Evolutionary conservation across 108 stramenopile genomes (phyloP), one percentile per base, ranked within the genome.

Genomic region (Epithemia pelagica): DNA sequence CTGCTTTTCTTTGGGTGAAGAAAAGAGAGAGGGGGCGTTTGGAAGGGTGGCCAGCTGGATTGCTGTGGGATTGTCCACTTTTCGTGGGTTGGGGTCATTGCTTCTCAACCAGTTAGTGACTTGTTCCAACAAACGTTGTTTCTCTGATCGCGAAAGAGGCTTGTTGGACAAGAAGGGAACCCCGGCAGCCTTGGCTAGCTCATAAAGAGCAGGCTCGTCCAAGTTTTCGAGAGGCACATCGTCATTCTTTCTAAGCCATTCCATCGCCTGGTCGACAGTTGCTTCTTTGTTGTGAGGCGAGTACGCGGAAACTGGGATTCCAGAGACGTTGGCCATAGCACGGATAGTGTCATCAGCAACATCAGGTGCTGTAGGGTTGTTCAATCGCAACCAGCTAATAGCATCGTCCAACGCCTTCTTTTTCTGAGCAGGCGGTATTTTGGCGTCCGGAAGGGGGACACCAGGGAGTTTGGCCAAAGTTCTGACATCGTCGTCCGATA

Each of bases 211-310:
- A 10, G 67, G 58, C 18, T 68, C 67, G 28, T 68, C 67, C 22
- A 68, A 8, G 1, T 59, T 15, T 27, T 46, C 10, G 28, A 27
- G 31, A 24, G 26, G 29, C 2, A 32, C 29, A 22, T 46, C n/a
- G 32, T 58, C 31, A 32, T 68, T 68, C 18, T 29, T 29, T 30
- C 66, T 56, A 3, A 66, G 27, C 66, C 66, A 66, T 21, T 58
- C 33, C 30, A 68, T 22, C 2, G 74, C 66, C 32, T 65, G 61
- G n/a, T 74, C 67, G 52, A 74, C 59, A 1, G 32, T 28, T 27
- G 30, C 1, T 26, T 23, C 57, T 59, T 65, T 57, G 7, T 58
- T 30, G 52, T 68, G 61, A 1, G 58, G 22, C 32, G 28, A 28
- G 27, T 30, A 61, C 7, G 10, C 21, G 26, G 61, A n/a, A 61